Evolutionary conservation across 192 early-diverging fungal species (phyloP).

Genomic region (Allomyces javanicus): DNA sequence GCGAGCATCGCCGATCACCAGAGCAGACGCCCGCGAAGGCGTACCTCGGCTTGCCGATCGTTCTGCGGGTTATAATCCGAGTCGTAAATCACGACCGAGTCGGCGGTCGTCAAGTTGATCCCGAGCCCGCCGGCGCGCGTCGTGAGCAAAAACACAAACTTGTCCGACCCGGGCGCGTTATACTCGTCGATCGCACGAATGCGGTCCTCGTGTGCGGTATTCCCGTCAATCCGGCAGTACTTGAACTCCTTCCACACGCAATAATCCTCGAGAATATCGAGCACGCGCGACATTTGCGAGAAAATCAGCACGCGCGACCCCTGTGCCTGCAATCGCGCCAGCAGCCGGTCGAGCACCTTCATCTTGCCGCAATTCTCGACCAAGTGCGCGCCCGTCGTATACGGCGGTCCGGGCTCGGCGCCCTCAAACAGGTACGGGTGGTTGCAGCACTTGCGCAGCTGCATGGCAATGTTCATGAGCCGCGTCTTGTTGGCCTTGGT

Average conservation of each 20-base stretch:
- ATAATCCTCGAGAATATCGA: conserved; percentile 97
- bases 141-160: conserved; percentile 90
- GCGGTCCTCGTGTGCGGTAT: conserved; percentile 81
- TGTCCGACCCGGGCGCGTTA: conserved; percentile 68
- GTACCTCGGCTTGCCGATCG: conserved; percentile 13
- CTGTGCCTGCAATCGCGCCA: conserved; percentile 53
- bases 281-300: conserved; percentile 93
- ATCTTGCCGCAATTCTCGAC: conserved; percentile 89
- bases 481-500: conserved; percentile 76
- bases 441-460: conserved; percentile 43
- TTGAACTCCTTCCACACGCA: conserved; percentile 74
- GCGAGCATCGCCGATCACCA: not conserved
- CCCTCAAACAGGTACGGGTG: conserved; percentile 82
- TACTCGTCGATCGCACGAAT: conserved; percentile 85
- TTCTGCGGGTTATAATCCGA: conserved; percentile 53
- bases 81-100: conserved; percentile 90
- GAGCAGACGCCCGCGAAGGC: not conserved
- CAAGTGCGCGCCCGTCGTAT: conserved; percentile 88
- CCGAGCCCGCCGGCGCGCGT: conserved; percentile 94
- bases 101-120: conserved; percentile 89
- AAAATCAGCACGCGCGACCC: conserved; percentile 92
- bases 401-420: conserved; percentile 90
- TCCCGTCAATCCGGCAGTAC: conserved; percentile 95
- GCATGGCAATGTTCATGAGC: conserved; percentile 90
- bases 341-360: conserved; percentile 75